Base-by-base conservation (phyloP, 2,329 filamentous ascomycete species). In the Talaromyces islandicus region DNA sequence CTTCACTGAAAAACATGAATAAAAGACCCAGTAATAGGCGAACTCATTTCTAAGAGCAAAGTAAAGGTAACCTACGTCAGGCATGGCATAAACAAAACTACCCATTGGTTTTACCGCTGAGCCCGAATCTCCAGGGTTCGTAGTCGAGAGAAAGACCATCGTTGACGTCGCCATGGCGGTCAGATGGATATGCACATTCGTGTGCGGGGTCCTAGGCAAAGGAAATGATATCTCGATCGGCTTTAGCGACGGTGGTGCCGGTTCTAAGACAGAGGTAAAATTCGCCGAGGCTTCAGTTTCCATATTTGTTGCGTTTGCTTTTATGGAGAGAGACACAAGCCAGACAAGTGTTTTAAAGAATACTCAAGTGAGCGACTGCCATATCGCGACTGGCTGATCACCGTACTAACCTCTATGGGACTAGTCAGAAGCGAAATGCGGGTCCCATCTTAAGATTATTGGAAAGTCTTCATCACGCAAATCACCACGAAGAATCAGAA, bases 51-150 rank as follows among this genome's bases (percentile, higher is more conserved):
- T 12, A 46, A 7, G 19, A 12, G 7, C 4, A 21, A 46, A 11
- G 19, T 0, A 21, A 11, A 19, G 35, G 14, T 7, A 7, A 48
- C 59, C 24, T 78, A 96, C 94, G 77, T 96, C 89, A 17, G 94
- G 93, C 73, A 99, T 85, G 2, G 92, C 90, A 72, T 96, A 97
- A 52, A 97, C 90, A 70, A 97, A 93, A 55, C 91, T 96, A 3
- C 94, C 93, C 75, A 97, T 82, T 55, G 83, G 78, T 46, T 83
- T 77, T 32, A 71, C 68, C 21, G 52, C 52, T 19, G 52, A 43
- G 41, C 61, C 56, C 14, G 71, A 72, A 48, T 78, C 73, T 2
- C 74, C 83, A 1, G 78, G 69, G 2, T 78, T 76, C 7, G 81
- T 82, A 0, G 81, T 85, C 0, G 82, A 80, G 51, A 87, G 73